Evolutionary conservation across 768 basidiomycete species (phyloP), one percentile per base, ranked within the genome.

Genomic region (Cubamyces sp.): DNA sequence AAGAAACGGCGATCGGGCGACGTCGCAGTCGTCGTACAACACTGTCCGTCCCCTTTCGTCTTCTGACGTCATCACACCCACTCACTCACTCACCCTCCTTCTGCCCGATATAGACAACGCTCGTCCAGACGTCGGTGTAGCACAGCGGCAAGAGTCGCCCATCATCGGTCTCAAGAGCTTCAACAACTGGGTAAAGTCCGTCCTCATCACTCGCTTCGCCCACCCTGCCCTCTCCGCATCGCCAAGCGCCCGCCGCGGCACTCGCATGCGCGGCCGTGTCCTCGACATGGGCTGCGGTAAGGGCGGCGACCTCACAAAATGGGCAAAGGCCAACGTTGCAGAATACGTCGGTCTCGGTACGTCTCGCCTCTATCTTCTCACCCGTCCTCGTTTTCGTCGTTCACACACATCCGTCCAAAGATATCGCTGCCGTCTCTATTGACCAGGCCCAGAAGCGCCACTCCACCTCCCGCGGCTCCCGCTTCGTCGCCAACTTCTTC

Each of bases 111-210:
- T 66, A 97, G 96, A 99, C 76, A 98, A 99, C 74, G 83, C 86
- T 15, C 86, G 97, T 12, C 95, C 95, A 6, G 95, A 99, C 61
- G 90, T 96, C 11, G 94, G 94, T 59, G 85, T 93, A 30, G 81
- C 86, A 11, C 87, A 91, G 69, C 91, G 97, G 34, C 83, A 83
- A 65, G 86, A 90, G 18, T 98, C 96, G 6, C 94, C 95, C 45
- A 99, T 98, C 68, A 94, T 97, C 57, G 97, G 97, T 40, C 84
- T 99, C 57, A 98, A 97, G 75, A 90, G 84, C 72, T 99, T 98
- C 78, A 99, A 99, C 78, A 99, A 99, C 78, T 99, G 97, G 97
- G 90, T 98, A 68, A 99, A 99, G 75, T 94, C 94, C 11, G 96
- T 98, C 18, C 82, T 98, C 64, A 97, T 99, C 71, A 88, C 90